A percentile compares a stretch with the other conserved stretches of the same genome.
Evolutionary conservation across 2,329 filamentous ascomycete genomes (phyloP).

Genomic region (Cladosporium phlei): DNA sequence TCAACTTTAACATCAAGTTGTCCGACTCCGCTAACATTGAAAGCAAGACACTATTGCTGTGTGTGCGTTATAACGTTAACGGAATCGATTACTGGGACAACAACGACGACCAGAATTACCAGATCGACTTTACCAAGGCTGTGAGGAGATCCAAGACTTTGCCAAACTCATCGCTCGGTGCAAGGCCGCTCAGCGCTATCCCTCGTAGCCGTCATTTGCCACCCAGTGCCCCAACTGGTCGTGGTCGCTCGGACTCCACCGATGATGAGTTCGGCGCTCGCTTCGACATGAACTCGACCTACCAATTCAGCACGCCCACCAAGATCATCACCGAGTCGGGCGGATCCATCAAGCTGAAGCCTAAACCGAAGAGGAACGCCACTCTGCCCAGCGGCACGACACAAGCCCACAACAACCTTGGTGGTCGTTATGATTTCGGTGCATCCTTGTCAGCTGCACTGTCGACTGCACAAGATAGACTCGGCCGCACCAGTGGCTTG

Average conservation of each 20-base stretch:
- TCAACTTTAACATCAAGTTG: constrained; percentile 90
- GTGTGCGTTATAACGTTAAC: constrained; percentile 79
- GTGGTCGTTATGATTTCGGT: constrained; percentile 91
- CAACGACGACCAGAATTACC: constrained; percentile 81
- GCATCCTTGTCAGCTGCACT: constrained; percentile 84
- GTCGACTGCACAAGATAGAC: constrained; percentile 63
- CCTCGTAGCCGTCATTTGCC: constrained; percentile 47
- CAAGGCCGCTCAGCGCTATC: constrained; percentile 48
- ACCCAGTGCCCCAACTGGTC: constrained; percentile 38
- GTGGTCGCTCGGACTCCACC: constrained; percentile 48
- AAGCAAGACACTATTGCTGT: constrained; percentile 87
- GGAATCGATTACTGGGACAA: constrained; percentile 94
- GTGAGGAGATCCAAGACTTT: constrained; percentile 19
- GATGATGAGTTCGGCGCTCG: constrained; percentile 67
- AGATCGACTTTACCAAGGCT: constrained; percentile 68
- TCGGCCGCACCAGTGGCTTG: constrained; percentile 52
- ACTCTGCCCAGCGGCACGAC: constrained; percentile 49
- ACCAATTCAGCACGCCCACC: constrained; percentile 40
- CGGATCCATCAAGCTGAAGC: constrained; percentile 64
- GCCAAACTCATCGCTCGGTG: constrained; percentile 40
- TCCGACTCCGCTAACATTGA: constrained; percentile 88
- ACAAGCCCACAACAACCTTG: constrained; percentile 53
- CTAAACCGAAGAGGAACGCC: constrained; percentile 56
- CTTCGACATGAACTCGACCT: constrained; percentile 41
- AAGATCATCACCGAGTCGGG: constrained; percentile 55